Evolutionary conservation across 2,329 filamentous ascomycete species (phyloP).

Genomic region (Paramyrothecium sp.): DNA sequence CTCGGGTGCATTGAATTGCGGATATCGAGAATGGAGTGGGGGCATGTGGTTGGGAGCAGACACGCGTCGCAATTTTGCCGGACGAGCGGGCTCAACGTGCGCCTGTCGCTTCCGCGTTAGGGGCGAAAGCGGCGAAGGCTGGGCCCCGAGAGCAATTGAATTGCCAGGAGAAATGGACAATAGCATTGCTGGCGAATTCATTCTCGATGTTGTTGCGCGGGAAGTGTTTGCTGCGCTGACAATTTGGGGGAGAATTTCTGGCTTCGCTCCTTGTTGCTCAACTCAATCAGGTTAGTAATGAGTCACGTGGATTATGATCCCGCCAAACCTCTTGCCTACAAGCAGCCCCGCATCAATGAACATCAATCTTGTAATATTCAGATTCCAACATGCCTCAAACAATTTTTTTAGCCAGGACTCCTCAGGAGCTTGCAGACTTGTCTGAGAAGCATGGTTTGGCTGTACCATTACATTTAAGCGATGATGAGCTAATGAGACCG

Average conservation of each 20-base stretch:
- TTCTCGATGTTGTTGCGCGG: neutral
- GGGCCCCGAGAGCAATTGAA: neutral
- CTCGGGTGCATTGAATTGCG: neutral
- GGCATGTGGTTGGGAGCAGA: neutral
- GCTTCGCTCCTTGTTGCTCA: neutral
- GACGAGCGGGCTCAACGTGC: neutral
- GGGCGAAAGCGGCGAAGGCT: neutral
- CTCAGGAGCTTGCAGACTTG: neutral
- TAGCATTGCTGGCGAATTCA: neutral
- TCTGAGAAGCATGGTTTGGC: neutral
- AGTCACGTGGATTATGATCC: neutral
- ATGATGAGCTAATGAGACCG: neutral
- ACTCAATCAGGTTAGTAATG: neutral
- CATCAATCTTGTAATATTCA: neutral
- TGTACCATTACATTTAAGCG: neutral
- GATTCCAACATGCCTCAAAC: slow-evolving; percentile 1
- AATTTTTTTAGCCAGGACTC: neutral
- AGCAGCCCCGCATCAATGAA: neutral
- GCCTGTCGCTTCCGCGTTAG: neutral
- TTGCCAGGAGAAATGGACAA: neutral
- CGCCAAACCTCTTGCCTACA: neutral
- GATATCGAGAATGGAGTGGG: neutral
- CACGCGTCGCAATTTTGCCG: neutral
- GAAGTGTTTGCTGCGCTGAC: neutral
- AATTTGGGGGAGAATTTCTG: neutral